Evolutionary conservation across 1,139 yeast species (phyloP), one percentile per base, ranked within the genome.

Genomic region (Yamadazyma sp.): DNA sequence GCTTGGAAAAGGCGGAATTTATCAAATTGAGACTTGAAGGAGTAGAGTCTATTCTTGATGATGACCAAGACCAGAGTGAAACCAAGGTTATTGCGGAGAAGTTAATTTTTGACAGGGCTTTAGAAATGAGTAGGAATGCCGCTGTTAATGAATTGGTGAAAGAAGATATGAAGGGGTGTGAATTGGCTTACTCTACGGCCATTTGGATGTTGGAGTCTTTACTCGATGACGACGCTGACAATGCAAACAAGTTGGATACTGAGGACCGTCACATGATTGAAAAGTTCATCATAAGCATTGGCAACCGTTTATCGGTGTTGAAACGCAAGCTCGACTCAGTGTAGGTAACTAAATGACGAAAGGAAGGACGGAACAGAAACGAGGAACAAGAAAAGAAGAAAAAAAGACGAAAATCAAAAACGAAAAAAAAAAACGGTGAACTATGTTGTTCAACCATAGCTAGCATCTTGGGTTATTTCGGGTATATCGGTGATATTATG

Each of bases 201-300:
- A 78, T 91, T 42, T 91, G 97, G 97, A 87, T 92, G 96, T 66
- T 92, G 53, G 95, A 88, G 56, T 88, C 96, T 1, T 66, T 91
- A 31, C 63, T 89, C 36, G 89, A 83, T 46, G 79, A 73, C 39
- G 82, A 77, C 20, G 36, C 53, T 9, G 61, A 59, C 12, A 36
- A 34, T 28, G 17, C 42, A 3, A 42, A 32, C 36, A 66, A 62
- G 40, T 66, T 89, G 45, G 94, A 86, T 54, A 73, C 66, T 8
- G 88, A 84, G 36, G 96, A 91, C 57, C 69, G 69, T 40, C 76
- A 73, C 28, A 83, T 86, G 65, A 87, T 91, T 41, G 88, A 83
- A 54, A 83, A 81, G 59, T 87, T 85, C 51, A 81, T 85, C 47
- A 77, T 78, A 39, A 81, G 89, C 57, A 84, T 86, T 49, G 85